phyloP scores from a whole-genome alignment of 2,329 filamentous ascomycete species.

The Trichoderma pleuroti region DNA sequence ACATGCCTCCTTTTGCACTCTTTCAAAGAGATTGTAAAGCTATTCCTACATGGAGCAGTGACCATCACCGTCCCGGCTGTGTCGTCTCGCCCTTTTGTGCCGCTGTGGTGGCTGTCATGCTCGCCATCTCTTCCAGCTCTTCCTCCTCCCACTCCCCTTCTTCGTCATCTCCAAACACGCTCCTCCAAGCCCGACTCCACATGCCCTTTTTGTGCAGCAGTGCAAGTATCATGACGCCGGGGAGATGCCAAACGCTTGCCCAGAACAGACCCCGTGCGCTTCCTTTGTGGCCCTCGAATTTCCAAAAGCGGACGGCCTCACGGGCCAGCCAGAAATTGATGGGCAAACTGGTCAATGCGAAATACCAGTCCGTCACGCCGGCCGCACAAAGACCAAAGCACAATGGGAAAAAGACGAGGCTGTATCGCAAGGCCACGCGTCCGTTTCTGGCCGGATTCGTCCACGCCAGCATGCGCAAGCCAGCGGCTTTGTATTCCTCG shows the following conservation, averaged over 20 bases:
- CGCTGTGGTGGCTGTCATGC: conserved; percentile 32
- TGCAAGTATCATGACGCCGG: conserved; percentile 82
- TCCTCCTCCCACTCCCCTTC: conserved; percentile 57
- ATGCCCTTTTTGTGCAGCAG: conserved; percentile 92
- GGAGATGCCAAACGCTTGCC: conserved; percentile 96
- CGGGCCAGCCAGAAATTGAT: conserved; percentile 83
- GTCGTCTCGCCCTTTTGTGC: conserved; percentile 23
- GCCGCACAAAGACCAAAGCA: conserved; percentile 75
- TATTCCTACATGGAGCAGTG: conserved; percentile 4
- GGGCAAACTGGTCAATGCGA: conserved; percentile 73
- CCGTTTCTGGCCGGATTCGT: conserved; percentile 81
- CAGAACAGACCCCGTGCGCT: conserved; percentile 85
- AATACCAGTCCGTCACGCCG: conserved; percentile 81
- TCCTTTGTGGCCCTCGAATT: conserved; percentile 70
- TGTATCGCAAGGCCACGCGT: conserved; percentile 84
- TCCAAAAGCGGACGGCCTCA: conserved; percentile 80
- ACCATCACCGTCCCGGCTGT: conserved; percentile 21
- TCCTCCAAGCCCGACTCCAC: conserved; percentile 77
- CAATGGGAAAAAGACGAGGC: conserved; percentile 78
- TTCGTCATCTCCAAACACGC: conserved; percentile 55
- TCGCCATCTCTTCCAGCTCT: conserved; percentile 42
- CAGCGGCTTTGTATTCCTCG: conserved; percentile 76
- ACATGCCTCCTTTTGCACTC: neutral
- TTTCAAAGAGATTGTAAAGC: neutral
- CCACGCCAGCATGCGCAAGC: conserved; percentile 75